These are phyloP conservation scores for Cladophialophora yegresii DNA, from an alignment of 2,329 filamentous ascomycete species.

Conservation along the genomic window DNA sequence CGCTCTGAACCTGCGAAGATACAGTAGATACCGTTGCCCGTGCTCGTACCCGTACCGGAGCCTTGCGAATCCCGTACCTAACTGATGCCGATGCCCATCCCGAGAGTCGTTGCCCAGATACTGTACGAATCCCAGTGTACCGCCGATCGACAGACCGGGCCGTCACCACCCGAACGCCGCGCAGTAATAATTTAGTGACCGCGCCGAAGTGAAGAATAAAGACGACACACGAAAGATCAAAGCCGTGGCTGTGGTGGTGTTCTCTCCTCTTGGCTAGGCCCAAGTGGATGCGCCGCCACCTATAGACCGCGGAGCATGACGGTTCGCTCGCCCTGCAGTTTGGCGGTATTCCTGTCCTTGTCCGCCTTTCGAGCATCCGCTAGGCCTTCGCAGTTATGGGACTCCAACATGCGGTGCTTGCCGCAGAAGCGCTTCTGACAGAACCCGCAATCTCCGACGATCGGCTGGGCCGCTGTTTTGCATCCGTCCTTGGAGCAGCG, in stretches of 20 bases:
- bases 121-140: neutral
- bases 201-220: neutral
- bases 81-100: no score
- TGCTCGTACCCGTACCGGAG: no score
- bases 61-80: no score
- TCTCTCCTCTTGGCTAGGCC: neutral
- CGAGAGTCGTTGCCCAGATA: neutral
- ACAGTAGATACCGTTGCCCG: no score
- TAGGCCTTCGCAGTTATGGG: conserved; percentile 87
- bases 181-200: neutral
- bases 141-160: neutral
- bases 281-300: conserved; percentile 7
- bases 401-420: conserved; percentile 89
- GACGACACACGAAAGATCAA: neutral
- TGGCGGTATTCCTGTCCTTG: conserved; percentile 88
- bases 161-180: neutral
- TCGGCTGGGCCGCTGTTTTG: conserved; percentile 82
- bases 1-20: no score
- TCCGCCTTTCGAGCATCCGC: conserved; percentile 98
- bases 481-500: conserved; percentile 89
- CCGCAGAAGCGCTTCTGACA: conserved; percentile 93
- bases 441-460: conserved; percentile 95
- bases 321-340: conserved; percentile 88
- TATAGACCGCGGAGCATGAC: conserved; percentile 91
- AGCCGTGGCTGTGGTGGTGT: no score